A percentile compares a stretch with the other conserved stretches of the same genome.
Evolutionary conservation across 1,284 basidiomycete species (phyloP).

Genomic region (Pterulicium gracile): DNA sequence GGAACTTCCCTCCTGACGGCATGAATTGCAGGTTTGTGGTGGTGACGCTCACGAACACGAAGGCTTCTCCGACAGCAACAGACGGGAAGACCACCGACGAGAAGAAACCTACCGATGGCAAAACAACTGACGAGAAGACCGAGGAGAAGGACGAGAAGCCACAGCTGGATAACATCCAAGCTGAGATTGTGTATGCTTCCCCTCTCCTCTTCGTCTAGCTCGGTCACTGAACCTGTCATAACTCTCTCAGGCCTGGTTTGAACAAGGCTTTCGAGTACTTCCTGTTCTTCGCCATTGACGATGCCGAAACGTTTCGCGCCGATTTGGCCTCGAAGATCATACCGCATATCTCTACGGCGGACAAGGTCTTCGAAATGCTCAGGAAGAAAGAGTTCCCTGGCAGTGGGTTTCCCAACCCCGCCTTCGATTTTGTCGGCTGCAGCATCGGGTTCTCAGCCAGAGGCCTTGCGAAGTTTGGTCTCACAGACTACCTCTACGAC

Average conservation of each 20-base stretch:
- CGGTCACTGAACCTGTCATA: background rate
- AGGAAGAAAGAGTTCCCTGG: conserved; percentile 18
- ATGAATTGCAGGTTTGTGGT: too few relatives aligned
- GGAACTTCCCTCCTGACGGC: too few relatives aligned
- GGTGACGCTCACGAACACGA: too few relatives aligned
- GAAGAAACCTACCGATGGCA: too few relatives aligned
- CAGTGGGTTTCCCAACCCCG: too few relatives aligned
- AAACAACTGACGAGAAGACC: too few relatives aligned
- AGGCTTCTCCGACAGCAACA: too few relatives aligned
- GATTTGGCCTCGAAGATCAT: conserved; percentile 19
- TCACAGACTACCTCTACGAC: conserved; percentile 24
- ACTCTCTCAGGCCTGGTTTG: conserved; percentile 17
- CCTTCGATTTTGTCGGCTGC: too few relatives aligned
- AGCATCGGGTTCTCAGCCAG: conserved; percentile 22
- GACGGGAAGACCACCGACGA: too few relatives aligned
- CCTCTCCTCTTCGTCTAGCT: background rate
- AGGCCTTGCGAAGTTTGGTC: conserved; percentile 21
- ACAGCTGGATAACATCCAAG: conserved; percentile 17
- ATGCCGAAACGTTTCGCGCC: conserved; percentile 17
- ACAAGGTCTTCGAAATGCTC: conserved; percentile 13
- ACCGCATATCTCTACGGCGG: conserved; percentile 21
- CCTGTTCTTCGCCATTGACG: conserved; percentile 21
- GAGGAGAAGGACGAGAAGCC: too few relatives aligned
- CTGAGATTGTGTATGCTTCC: conserved; percentile 13
- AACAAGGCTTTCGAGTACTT: conserved; percentile 21